Conservation (phyloP, 2,329 filamentous ascomycete species). For the Zymoseptoria crescenta region DNA sequence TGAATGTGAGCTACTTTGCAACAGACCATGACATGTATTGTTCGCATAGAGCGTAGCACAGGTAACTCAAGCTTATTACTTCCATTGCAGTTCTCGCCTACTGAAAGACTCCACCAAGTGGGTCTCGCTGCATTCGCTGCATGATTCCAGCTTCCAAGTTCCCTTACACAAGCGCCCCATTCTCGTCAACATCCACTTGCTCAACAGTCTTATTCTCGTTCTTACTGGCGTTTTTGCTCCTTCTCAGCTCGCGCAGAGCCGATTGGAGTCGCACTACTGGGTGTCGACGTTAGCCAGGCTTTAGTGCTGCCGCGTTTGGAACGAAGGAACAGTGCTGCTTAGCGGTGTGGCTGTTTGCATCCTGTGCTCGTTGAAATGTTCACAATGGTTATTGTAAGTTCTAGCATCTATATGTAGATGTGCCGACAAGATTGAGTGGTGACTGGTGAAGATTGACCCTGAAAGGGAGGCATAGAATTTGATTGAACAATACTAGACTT, state of each 20-base stretch:
- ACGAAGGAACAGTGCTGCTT: neutral
- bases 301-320: neutral
- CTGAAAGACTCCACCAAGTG: neutral
- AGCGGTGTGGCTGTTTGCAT: no score
- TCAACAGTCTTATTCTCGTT: neutral
- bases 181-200: neutral
- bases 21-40: neutral
- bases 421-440: no score
- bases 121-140: neutral
- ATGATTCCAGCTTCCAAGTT: neutral
- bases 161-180: neutral
- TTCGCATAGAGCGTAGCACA: neutral
- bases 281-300: neutral
- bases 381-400: no score
- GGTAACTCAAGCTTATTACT: neutral
- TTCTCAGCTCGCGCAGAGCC: neutral
- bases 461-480: no score
- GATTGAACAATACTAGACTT: no score
- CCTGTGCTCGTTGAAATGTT: no score
- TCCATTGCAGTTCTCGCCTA: neutral
- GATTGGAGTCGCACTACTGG: neutral
- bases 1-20: neutral
- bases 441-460: no score
- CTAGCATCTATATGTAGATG: no score
- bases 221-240: neutral